These are phyloP conservation scores for Pseudogymnoascus sp. DNA, from an alignment of 2,329 filamentous ascomycete species.

Conservation along the genomic window DNA sequence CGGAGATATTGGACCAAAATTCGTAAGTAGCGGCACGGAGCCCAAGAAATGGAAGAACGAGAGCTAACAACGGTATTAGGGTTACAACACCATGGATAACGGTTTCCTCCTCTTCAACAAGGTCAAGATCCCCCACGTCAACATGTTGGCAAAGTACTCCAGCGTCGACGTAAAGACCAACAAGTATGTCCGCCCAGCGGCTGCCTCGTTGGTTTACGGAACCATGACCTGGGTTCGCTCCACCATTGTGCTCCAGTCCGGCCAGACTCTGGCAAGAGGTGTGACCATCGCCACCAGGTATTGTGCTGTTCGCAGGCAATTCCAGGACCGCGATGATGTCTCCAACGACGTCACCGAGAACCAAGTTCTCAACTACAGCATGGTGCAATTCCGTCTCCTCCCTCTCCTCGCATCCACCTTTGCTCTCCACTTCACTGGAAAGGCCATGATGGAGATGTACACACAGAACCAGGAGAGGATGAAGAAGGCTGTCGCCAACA, in stretches of 20 bases:
- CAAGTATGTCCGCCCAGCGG: constrained; percentile 58
- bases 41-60: not conserved
- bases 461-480: constrained; percentile 63
- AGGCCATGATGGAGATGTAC: constrained; percentile 67
- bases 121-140: constrained; percentile 63
- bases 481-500: constrained; percentile 32
- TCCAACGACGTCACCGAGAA: constrained; percentile 53
- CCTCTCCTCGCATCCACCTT: constrained; percentile 66
- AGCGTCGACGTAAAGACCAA: constrained; percentile 58
- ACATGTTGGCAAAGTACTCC: constrained; percentile 66
- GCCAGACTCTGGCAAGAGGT: constrained; percentile 61
- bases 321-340: constrained; percentile 63
- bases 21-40: constrained; percentile 31
- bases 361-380: constrained; percentile 71
- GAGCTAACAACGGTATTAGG: not conserved
- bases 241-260: constrained; percentile 65
- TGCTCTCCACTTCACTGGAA: constrained; percentile 71
- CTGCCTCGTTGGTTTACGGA: constrained; percentile 62
- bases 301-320: constrained; percentile 65
- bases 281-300: constrained; percentile 73
- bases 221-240: constrained; percentile 69
- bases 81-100: constrained; percentile 76
- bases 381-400: constrained; percentile 66
- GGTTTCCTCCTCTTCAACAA: constrained; percentile 71
- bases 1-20: constrained; percentile 74